Evolutionary conservation across 176 grass and related monocot species (phyloP).

Genomic region (Panicum miliaceum): DNA sequence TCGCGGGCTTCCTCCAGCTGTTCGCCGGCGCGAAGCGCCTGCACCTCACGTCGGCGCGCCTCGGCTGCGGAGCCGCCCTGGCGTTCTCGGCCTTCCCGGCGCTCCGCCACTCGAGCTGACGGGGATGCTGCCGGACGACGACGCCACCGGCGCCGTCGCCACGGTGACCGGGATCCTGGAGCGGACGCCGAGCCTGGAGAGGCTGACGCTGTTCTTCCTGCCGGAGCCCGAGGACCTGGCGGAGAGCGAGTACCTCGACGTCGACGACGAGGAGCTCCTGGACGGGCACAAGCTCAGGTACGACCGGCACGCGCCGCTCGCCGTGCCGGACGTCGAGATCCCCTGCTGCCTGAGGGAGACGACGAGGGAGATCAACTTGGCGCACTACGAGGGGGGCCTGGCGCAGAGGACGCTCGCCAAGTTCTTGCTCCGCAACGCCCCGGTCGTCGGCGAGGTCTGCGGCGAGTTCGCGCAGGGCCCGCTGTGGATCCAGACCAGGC

Average conservation of each 20-base stretch:
- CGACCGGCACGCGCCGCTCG: not conserved
- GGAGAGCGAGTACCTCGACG: not conserved
- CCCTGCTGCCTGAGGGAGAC: constrained; percentile 16
- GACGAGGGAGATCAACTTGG: constrained; percentile 19
- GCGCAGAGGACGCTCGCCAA: constrained; percentile 24
- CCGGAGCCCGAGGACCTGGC: not conserved
- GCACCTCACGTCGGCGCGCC: not conserved
- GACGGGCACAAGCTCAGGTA: constrained; percentile 24
- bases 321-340: not conserved
- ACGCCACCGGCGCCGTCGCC: not conserved
- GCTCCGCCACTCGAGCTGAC: constrained; percentile 9
- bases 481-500: not conserved
- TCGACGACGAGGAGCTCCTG: not conserved
- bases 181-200: not conserved
- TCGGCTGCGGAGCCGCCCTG: not conserved
- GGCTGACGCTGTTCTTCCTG: constrained; percentile 3
- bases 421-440: constrained; percentile 32
- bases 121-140: not conserved
- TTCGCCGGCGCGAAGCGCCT: not conserved
- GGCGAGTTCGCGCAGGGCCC: constrained; percentile 3
- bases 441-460: not conserved
- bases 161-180: not conserved
- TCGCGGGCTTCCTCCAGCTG: not conserved
- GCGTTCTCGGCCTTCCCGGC: rapidly evolving
- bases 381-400: constrained; percentile 14